Evolutionary conservation across 2,329 filamentous ascomycete genomes (phyloP).

Genomic region (Neopestalotiopsis clavispora): DNA sequence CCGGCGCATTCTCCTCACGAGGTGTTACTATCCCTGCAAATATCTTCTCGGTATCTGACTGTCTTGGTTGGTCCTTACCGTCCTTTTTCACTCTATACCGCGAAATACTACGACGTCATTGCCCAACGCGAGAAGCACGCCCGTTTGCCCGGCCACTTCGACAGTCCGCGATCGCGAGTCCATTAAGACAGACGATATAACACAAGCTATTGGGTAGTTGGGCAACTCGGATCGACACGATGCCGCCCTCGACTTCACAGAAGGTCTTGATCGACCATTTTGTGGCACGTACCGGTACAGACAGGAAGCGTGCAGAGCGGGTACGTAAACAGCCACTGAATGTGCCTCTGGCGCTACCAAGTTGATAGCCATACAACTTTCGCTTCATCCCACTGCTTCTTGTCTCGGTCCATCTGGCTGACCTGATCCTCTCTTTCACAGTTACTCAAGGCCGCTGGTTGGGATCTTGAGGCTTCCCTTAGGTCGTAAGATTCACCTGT

Average conservation of each 20-base stretch:
- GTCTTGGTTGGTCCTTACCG: not conserved
- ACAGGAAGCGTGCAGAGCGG: constrained; percentile 31
- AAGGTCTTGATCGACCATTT: constrained; percentile 33
- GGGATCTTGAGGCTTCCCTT: constrained; percentile 5
- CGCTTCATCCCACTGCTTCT: not conserved
- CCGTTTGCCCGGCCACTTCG: too few species aligned
- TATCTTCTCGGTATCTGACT: too few species aligned
- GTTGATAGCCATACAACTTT: not conserved
- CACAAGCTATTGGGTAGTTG: not conserved
- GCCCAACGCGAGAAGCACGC: not conserved
- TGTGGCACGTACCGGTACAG: constrained; percentile 34
- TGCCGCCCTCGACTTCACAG: constrained; percentile 31
- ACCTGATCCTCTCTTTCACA: not conserved
- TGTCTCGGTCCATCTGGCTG: not conserved
- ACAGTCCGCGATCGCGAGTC: not conserved
- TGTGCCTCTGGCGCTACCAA: too few species aligned
- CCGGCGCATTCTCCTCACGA: not conserved
- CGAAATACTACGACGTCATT: not conserved
- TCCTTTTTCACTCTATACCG: not conserved
- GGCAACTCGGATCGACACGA: not conserved
- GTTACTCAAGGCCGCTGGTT: constrained; percentile 8
- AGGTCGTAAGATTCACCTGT: not conserved
- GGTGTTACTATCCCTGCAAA: not conserved
- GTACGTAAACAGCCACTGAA: constrained; percentile 22
- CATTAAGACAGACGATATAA: not conserved